phyloP scores from a whole-genome alignment of 1,284 basidiomycete species.

The Ganoderma leucocontextum region DNA sequence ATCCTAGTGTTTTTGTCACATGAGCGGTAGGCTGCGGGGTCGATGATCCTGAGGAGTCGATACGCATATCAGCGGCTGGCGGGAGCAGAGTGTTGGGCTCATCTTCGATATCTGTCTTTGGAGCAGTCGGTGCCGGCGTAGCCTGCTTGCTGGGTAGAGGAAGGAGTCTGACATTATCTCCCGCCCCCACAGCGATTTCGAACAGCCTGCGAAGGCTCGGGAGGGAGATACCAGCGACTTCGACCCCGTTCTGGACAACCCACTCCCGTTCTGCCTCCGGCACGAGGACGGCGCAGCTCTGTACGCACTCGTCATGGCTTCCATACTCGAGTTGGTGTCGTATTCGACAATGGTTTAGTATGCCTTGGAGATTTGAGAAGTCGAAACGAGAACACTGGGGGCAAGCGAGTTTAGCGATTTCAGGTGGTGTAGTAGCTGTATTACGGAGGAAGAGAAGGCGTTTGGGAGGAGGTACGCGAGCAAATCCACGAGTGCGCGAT shows the following conservation, averaged over 20 bases:
- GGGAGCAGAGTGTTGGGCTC: not conserved
- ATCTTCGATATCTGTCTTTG: not conserved
- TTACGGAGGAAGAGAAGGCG: constrained; percentile 58
- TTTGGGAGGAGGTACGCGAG: constrained; percentile 45
- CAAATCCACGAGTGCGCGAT: constrained; percentile 47
- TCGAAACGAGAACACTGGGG: constrained; percentile 66
- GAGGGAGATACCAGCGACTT: constrained; percentile 64
- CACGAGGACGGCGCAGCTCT: constrained; percentile 63
- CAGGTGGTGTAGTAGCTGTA: constrained; percentile 42
- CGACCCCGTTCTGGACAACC: constrained; percentile 59
- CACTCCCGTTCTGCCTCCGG: constrained; percentile 51
- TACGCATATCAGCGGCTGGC: not conserved
- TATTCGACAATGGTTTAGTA: constrained; percentile 78
- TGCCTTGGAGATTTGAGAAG: constrained; percentile 78
- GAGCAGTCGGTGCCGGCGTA: not conserved
- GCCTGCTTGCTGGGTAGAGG: constrained; percentile 4
- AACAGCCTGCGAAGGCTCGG: constrained; percentile 73
- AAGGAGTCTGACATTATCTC: constrained; percentile 21
- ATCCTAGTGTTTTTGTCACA: constrained; percentile 68
- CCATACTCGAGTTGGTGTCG: constrained; percentile 74
- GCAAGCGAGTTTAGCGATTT: constrained; percentile 61
- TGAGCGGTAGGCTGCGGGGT: constrained; percentile 43
- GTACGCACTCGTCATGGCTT: constrained; percentile 78
- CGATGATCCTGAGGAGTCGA: not conserved
- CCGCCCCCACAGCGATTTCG: constrained; percentile 69